Evolutionary conservation across 1,284 basidiomycete species (phyloP).

Genomic region (Sanghuangporus sanghuang): DNA sequence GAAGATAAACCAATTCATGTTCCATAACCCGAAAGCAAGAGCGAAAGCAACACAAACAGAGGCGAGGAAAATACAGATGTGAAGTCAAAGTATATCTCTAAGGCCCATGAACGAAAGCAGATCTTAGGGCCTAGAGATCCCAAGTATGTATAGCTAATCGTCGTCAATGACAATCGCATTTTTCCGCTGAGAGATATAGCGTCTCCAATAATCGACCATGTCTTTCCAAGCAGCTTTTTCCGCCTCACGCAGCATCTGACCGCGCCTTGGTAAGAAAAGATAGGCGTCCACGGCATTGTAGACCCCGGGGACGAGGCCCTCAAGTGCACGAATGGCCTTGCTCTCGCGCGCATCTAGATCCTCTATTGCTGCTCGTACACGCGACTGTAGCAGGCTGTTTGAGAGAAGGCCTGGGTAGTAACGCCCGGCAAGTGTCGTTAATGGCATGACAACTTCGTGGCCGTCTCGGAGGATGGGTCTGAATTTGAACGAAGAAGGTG

Average conservation of each 20-base stretch:
- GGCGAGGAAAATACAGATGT: too few relatives aligned
- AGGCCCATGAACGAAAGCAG: not conserved
- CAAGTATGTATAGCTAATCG: not conserved
- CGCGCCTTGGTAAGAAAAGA: constrained; percentile 43
- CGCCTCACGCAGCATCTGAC: constrained; percentile 53
- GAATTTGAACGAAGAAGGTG: constrained; percentile 62
- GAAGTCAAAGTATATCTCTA: not conserved
- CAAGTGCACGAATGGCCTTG: constrained; percentile 57
- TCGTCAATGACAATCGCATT: constrained; percentile 19
- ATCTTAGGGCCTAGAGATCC: not conserved
- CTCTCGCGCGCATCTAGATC: constrained; percentile 34
- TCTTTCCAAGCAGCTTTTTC: constrained; percentile 41
- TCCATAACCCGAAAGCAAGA: too few relatives aligned
- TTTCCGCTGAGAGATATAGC: constrained; percentile 29
- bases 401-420: constrained; percentile 66
- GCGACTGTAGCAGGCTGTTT: constrained; percentile 52
- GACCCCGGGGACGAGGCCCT: constrained; percentile 58
- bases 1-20: too few relatives aligned
- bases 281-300: constrained; percentile 61
- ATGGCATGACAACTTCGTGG: constrained; percentile 57
- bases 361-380: constrained; percentile 27
- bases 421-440: constrained; percentile 63
- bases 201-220: constrained; percentile 34
- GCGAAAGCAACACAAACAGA: too few relatives aligned
- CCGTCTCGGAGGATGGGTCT: constrained; percentile 60